Conservation (phyloP, 257 asterid species). For the Solanum tarijense region DNA sequence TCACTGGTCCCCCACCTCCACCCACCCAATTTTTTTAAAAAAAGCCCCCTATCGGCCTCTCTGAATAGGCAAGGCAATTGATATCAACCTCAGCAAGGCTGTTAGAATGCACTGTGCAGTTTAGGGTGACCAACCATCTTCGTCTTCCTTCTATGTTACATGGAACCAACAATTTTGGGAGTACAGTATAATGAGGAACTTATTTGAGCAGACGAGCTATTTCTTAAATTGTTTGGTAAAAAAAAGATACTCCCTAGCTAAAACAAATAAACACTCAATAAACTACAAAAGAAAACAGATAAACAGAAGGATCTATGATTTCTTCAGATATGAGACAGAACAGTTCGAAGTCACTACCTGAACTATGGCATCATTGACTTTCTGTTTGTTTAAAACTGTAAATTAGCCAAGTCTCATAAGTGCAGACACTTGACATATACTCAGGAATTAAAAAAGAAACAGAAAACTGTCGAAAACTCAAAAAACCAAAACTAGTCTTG, state of each 20-base stretch:
- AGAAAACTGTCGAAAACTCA: neutral
- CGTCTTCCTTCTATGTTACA: neutral
- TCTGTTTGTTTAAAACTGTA: neutral
- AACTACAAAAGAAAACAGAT: neutral
- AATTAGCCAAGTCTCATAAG: neutral
- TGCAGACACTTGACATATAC: neutral
- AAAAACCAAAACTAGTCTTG: neutral
- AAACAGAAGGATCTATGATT: neutral
- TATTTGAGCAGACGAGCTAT: neutral
- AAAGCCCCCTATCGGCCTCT: neutral
- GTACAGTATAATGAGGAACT: neutral
- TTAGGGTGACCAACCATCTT: neutral
- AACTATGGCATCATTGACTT: neutral
- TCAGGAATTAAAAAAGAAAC: neutral
- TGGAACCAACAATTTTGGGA: neutral
- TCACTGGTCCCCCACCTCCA: neutral
- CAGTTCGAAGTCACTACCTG: neutral
- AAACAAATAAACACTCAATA: neutral
- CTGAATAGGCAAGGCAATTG: neutral
- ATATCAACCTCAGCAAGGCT: neutral
- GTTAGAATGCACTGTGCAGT: neutral
- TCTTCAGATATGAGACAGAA: neutral
- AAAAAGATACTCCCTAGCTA: neutral
- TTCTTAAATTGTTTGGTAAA: neutral
- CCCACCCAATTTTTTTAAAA: neutral